These are phyloP conservation scores for Erysimum cheiri DNA, from an alignment of 441 rosid genomes.

Conservation along the genomic window DNA sequence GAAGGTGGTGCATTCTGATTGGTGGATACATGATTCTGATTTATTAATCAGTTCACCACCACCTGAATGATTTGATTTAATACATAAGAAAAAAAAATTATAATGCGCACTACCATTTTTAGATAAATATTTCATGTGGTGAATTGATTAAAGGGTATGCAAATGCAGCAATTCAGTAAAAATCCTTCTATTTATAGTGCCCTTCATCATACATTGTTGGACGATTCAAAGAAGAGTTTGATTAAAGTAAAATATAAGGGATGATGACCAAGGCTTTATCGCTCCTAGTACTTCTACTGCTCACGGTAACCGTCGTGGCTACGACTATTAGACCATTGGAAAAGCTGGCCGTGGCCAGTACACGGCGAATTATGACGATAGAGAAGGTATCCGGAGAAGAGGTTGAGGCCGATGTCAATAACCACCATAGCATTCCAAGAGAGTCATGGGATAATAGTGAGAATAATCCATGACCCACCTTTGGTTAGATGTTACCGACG, in stretches of 20 bases:
- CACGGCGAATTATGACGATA: background rate
- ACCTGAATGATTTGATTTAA: slow-evolving; percentile 30
- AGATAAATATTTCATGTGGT: background rate
- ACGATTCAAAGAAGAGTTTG: background rate
- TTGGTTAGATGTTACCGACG: background rate
- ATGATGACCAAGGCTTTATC: slow-evolving; percentile 20
- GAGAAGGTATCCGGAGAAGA: slow-evolving; percentile 24
- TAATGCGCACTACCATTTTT: slow-evolving; percentile 24
- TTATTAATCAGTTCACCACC: slow-evolving; percentile 1
- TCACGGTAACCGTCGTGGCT: background rate
- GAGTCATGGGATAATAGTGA: slow-evolving; percentile 37
- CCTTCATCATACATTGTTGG: background rate
- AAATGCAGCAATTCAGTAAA: background rate
- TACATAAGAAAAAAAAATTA: background rate
- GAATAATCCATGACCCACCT: slow-evolving; percentile 12
- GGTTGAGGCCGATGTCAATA: slow-evolving; percentile 43
- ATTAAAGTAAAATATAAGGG: background rate
- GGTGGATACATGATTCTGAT: background rate
- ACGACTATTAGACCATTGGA: background rate
- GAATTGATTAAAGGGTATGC: background rate
- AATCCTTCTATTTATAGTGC: slow-evolving; percentile 15
- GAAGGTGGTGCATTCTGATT: slow-evolving; percentile 34
- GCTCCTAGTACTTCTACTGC: slow-evolving; percentile 15
- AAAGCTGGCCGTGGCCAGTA: background rate
- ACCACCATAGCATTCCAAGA: slow-evolving; percentile 54